Evolutionary conservation across 2,329 filamentous ascomycete genomes (phyloP).

Genomic region (Arthrinium puccinioides): DNA sequence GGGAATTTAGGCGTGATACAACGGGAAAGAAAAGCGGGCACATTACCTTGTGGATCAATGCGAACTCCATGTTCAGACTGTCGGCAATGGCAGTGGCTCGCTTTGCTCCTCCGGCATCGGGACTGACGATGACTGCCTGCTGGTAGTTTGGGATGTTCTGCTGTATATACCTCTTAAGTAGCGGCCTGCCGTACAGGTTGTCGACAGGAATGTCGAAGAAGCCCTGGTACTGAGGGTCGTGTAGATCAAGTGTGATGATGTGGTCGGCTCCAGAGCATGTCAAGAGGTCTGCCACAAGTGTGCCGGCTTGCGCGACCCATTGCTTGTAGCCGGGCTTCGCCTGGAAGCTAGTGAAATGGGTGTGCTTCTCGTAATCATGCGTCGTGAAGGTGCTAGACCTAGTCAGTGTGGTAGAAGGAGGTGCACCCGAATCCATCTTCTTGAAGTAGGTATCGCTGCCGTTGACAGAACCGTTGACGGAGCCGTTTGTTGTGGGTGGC

Average conservation of each 20-base stretch:
- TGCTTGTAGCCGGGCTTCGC: conserved; percentile 96
- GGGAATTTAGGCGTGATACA: conserved; percentile 24
- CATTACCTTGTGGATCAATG: conserved; percentile 91
- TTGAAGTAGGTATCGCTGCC: conserved; percentile 7
- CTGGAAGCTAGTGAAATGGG: conserved; percentile 53
- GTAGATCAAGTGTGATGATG: conserved; percentile 94
- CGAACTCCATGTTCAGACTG: conserved; percentile 87
- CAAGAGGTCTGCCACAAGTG: conserved; percentile 85
- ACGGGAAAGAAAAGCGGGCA: conserved; percentile 16
- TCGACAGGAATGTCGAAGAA: conserved; percentile 99
- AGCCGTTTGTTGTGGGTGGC: conserved; percentile 5
- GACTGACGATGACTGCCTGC: conserved; percentile 87
- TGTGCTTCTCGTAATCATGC: conserved; percentile 57
- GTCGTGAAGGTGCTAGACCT: conserved; percentile 44
- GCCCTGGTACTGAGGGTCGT: conserved; percentile 94
- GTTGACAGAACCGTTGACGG: conserved; percentile 10
- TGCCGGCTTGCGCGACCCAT: conserved; percentile 97
- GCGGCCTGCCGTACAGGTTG: conserved; percentile 83
- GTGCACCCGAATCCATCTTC: background rate
- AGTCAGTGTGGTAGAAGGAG: background rate
- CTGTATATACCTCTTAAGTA: conserved; percentile 65
- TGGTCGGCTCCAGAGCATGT: conserved; percentile 96
- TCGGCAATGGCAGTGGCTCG: conserved; percentile 93
- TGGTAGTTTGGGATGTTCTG: conserved; percentile 78
- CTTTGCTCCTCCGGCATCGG: conserved; percentile 94